Evolutionary conservation across 768 basidiomycete species (phyloP).

Genomic region (Agaricus subrufescens): DNA sequence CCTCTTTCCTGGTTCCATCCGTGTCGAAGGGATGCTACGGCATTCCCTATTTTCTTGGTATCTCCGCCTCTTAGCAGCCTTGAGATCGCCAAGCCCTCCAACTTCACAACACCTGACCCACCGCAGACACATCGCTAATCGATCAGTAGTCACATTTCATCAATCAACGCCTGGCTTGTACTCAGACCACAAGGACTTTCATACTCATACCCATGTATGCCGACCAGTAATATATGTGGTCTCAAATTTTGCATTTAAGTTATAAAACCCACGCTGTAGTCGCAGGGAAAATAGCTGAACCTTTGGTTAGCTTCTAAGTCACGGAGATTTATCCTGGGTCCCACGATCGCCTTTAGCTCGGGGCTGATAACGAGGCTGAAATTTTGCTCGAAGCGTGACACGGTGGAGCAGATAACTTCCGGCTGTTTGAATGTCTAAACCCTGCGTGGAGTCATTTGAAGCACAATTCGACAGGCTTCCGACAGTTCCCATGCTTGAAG

Average conservation of each 20-base stretch:
- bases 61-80: not conserved
- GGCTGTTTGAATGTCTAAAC: not conserved
- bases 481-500: conserved; percentile 2
- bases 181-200: conserved; percentile 9
- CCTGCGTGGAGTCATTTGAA: not conserved
- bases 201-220: conserved; percentile 5
- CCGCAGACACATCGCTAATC: conserved; percentile 1
- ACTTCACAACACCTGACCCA: not conserved
- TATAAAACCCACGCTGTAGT: not conserved
- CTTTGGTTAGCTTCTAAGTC: not conserved
- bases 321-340: too few species aligned
- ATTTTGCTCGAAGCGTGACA: conserved; percentile 2
- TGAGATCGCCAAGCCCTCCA: not conserved
- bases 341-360: conserved; percentile 2
- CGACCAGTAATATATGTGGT: conserved; percentile 10
- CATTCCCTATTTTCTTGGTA: conserved; percentile 12
- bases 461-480: not conserved
- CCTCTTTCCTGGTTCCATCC: conserved; percentile 25
- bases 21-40: conserved; percentile 30
- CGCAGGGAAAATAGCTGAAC: not conserved
- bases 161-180: conserved; percentile 7
- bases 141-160: conserved; percentile 9
- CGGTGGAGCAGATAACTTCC: not conserved
- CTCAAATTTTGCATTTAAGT: not conserved
- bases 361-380: conserved; percentile 1